Percentiles rank a stretch among this genome's conserved stretches.
phyloP scores from a whole-genome alignment of 257 asterid species.

The Cinchona pubescens region DNA sequence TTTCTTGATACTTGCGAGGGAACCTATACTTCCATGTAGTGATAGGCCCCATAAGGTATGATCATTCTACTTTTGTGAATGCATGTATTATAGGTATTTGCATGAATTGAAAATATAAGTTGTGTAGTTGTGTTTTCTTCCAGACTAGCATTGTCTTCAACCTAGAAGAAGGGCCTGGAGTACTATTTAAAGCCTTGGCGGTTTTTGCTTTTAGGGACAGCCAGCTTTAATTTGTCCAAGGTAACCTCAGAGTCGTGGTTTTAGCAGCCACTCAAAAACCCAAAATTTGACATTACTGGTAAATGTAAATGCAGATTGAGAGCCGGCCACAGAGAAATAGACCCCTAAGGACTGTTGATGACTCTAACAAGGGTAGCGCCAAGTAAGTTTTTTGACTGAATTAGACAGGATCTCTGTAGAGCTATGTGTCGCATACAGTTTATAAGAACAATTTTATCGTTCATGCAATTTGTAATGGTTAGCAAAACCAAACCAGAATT shows the following conservation, averaged over 20 bases:
- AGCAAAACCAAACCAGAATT: not conserved
- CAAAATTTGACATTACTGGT: slow-evolving; percentile 1
- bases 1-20: slow-evolving; percentile 88
- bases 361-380: slow-evolving; percentile 65
- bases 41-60: slow-evolving; percentile 44
- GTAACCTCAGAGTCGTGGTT: slow-evolving; percentile 33
- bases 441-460: not conserved
- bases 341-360: slow-evolving; percentile 88
- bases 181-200: slow-evolving; percentile 90
- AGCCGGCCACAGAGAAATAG: slow-evolving; percentile 87
- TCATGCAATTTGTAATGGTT: not conserved
- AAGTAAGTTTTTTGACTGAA: slow-evolving; percentile 46
- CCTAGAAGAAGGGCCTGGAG: slow-evolving; percentile 95
- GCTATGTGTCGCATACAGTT: not conserved
- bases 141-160: slow-evolving; percentile 93
- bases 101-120: slow-evolving; percentile 10
- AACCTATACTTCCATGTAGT: slow-evolving; percentile 41
- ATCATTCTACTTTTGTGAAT: not conserved
- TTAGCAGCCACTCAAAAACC: slow-evolving; percentile 9
- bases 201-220: slow-evolving; percentile 82
- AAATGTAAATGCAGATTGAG: slow-evolving; percentile 59
- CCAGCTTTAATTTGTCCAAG: slow-evolving; percentile 82
- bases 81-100: slow-evolving; percentile 1
- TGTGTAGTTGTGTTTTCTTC: slow-evolving; percentile 15
- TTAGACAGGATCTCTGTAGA: not conserved